A percentile compares a stretch with the other conserved stretches of the same genome.
These are phyloP conservation scores for Gossypium davidsonii DNA, from an alignment of 441 rosid species.

Conservation along the genomic window DNA sequence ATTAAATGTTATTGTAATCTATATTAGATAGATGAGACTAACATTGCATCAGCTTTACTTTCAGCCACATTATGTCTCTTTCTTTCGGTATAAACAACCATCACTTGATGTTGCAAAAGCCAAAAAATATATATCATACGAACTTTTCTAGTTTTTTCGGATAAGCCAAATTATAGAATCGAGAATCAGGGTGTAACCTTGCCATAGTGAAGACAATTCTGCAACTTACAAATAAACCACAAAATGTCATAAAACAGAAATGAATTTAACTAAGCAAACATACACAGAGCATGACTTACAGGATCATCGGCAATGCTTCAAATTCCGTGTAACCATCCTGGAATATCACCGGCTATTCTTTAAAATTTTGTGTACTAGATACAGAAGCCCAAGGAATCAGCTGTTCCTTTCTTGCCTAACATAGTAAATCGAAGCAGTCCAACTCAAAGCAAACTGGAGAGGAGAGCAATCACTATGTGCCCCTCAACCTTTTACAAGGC, in stretches of 20 bases:
- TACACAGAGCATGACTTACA: not conserved
- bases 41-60: not conserved
- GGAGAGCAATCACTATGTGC: not conserved
- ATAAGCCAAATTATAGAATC: not conserved
- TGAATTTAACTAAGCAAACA: not conserved
- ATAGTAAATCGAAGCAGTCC: not conserved
- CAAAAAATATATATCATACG: not conserved
- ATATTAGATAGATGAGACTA: not conserved
- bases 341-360: not conserved
- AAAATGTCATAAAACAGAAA: not conserved
- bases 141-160: not conserved
- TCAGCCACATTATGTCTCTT: not conserved
- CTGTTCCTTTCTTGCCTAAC: not conserved
- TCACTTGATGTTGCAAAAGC: not conserved
- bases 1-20: not conserved
- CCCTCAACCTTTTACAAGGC: not conserved
- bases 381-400: not conserved
- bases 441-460: not conserved
- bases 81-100: not conserved
- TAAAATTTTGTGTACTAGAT: not conserved
- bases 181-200: not conserved
- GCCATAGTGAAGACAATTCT: not conserved
- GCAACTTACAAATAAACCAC: not conserved
- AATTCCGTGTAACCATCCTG: not conserved
- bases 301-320: not conserved